phyloP scores from a whole-genome alignment of 148 eudicot species.

The Gaultheria prostrata region DNA sequence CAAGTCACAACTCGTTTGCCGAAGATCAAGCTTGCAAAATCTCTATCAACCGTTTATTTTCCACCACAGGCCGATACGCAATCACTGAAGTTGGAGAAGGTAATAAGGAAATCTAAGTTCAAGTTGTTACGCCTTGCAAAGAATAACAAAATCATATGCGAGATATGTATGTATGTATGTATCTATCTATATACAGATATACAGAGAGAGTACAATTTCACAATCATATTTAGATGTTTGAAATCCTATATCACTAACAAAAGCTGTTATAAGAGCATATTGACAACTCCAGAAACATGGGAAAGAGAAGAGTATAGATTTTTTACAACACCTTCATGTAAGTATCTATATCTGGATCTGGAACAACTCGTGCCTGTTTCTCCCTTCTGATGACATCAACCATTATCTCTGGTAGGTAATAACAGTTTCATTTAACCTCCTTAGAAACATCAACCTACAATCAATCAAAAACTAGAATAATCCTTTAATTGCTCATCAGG shows the following conservation, averaged over 20 bases:
- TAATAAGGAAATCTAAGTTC: not conserved
- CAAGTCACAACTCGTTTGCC: not conserved
- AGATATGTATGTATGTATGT: too few species aligned
- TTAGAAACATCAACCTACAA: not conserved
- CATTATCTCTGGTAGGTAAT: constrained; percentile 41
- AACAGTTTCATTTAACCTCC: not conserved
- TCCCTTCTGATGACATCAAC: constrained; percentile 65
- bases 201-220: not conserved
- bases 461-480: not conserved
- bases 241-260: not conserved
- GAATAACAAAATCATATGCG: too few species aligned
- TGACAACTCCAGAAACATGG: not conserved
- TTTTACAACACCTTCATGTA: constrained; percentile 62
- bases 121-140: too few species aligned
- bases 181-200: too few species aligned
- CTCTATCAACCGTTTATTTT: not conserved
- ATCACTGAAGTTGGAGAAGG: not conserved
- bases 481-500: not conserved
- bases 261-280: not conserved
- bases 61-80: not conserved
- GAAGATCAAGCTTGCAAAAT: not conserved
- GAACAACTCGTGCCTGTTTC: constrained; percentile 65
- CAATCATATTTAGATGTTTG: not conserved
- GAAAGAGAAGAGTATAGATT: not conserved
- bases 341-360: constrained; percentile 71